Evolutionary conservation across 2,329 filamentous ascomycete genomes (phyloP), one percentile per base, ranked within the genome.

Genomic region (Alternaria dauci): DNA sequence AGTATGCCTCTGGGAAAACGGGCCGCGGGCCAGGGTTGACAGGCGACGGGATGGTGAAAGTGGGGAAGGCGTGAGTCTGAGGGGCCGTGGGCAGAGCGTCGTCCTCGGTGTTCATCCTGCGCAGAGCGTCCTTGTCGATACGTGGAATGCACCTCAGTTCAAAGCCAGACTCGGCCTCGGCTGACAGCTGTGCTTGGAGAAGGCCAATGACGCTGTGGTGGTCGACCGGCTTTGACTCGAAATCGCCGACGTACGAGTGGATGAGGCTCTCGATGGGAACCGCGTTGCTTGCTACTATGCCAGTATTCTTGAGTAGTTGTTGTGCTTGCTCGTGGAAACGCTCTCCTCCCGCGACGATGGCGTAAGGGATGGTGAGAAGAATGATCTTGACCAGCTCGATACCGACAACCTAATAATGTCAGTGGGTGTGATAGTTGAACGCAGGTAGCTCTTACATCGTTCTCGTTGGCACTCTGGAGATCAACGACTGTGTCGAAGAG

Each of bases 321-420:
- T 86, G 85, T 2, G 93, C 93, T 66, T 91, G 85, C 69, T 90
- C 88, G 73, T 91, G 89, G 55, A 74, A 76, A 18, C 68, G 69
- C 39, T 52, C 65, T 38, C 74, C 76, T 32, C 75, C 72, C 5
- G 74, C 69, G 51, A 88, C 87, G 4, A 85, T 83, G 4, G 91
- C 90, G 77, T 98, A 99, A 0, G 95, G 94, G 59, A 99, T 91
- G 0, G 94, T 97, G 50, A 97, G 87, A 44, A 98, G 87, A 67
- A 99, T 97, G 70, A 97, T 94, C 81, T 97, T 98, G 77, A 97
- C 93, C 34, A 99, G 87, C 81, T 98, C 95, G 42, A 96, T 80
- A 20, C 88, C 87, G 51, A 90, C 80, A 43, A 87, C 80, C 84
- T 88, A 34, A 11, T 23, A 23, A 2, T 28, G 66, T 70, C 64